Base-by-base conservation (phyloP, 2,329 filamentous ascomycete genomes). In the Tothia fuscella region DNA sequence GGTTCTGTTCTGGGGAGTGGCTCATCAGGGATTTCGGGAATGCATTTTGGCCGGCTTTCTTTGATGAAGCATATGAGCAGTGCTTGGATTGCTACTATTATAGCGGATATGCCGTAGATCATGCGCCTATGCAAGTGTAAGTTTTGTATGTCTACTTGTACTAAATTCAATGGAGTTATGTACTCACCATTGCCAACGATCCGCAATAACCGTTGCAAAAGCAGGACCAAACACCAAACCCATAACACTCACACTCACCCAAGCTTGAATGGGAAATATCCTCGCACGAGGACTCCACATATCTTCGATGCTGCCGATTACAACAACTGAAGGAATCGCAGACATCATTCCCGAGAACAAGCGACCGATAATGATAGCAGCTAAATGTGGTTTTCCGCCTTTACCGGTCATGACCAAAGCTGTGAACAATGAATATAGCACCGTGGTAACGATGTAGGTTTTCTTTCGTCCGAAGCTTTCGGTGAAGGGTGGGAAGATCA, bases 291-390 rank as follows among this genome's bases (percentile, higher is more conserved):
- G 9, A 38, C 9, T 9, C 35, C 35, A 38, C 16, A 38, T 21
- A 16, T 38, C 35, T 16, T 38, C 35, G 9, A 38, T 38, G 19
- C 35, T 38, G 9, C 35, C 35, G 24, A 12, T 16, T 26, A 38
- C 9, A 9, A 38, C 35, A 9, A 12, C 17, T 10, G 16, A 10
- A 21, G 35, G 35, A 28, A 38, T 25, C 17, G 35, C 35, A 25
- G 35, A 38, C 6, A 25, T 9, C 6, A 38, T 10, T 10, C 35
- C 35, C 10, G 35, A 38, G 9, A 38, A 10, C 9, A 38, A 38
- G 9, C 35, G 35, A 6, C 35, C 35, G 7, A 38, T 9, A 13
- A 38, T 9, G 9, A 38, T 24, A 25, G 7, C 16, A 9, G 35
- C 35, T 9, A 38, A 9, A 29, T 29, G 26, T n/a, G n/a, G n/a